Percentiles rank a stretch among this genome's conserved stretches.
Conservation (phyloP, 2,329 filamentous ascomycete species). For the Colletotrichum australisinense region DNA sequence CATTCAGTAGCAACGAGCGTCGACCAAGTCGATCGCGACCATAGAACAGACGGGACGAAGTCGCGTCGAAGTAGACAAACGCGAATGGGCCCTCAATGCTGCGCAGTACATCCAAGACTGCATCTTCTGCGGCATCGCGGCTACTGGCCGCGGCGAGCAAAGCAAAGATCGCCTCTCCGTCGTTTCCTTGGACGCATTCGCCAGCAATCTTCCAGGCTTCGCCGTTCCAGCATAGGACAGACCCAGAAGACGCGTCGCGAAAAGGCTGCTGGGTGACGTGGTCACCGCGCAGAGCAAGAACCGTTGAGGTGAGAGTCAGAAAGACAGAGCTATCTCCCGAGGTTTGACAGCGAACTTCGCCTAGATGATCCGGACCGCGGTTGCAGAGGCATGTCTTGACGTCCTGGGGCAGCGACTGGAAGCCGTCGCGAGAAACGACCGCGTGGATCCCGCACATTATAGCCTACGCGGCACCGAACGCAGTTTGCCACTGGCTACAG, state of each 20-base stretch:
- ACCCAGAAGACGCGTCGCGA: slow-evolving; percentile 63
- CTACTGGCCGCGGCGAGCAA: slow-evolving; percentile 61
- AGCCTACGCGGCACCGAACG: too few relatives aligned
- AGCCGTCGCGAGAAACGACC: slow-evolving; percentile 53
- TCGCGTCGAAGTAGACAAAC: slow-evolving; percentile 83
- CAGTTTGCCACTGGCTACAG: not conserved
- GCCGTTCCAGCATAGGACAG: slow-evolving; percentile 94
- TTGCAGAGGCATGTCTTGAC: slow-evolving; percentile 61
- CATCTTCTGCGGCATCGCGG: slow-evolving; percentile 41
- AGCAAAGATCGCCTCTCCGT: slow-evolving; percentile 77
- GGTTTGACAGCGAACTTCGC: slow-evolving; percentile 48
- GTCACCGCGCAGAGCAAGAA: slow-evolving; percentile 88
- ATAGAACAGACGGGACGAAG: slow-evolving; percentile 75
- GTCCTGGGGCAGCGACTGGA: slow-evolving; percentile 45
- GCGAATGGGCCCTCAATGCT: slow-evolving; percentile 86
- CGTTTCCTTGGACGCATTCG: slow-evolving; percentile 75
- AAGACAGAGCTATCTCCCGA: slow-evolving; percentile 48
- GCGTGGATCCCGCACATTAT: slow-evolving; percentile 73
- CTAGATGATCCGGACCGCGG: slow-evolving; percentile 70
- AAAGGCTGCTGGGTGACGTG: slow-evolving; percentile 80
- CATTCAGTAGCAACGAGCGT: slow-evolving; percentile 78
- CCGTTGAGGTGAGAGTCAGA: slow-evolving; percentile 81
- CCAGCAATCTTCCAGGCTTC: slow-evolving; percentile 86
- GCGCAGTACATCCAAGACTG: slow-evolving; percentile 65
- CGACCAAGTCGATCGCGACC: slow-evolving; percentile 89